A percentile compares a stretch with the other conserved stretches of the same genome.
phyloP scores from a whole-genome alignment of 805 yeast species.

The Wickerhamomyces strasburgensis region DNA sequence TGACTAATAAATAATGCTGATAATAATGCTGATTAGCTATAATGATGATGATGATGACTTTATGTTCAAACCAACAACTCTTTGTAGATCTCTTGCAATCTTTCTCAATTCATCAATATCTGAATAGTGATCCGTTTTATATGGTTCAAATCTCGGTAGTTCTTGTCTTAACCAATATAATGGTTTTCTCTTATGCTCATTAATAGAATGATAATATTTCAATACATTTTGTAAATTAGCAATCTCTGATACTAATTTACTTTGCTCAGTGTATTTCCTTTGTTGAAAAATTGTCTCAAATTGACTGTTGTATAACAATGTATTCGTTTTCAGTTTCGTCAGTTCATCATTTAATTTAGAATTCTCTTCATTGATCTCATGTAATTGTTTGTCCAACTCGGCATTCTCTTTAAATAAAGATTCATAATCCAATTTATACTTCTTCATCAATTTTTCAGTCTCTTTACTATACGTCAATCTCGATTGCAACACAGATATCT shows the following conservation, averaged over 20 bases:
- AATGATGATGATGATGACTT: not conserved
- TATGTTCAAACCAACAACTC: not conserved
- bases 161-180: slow-evolving; percentile 12
- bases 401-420: slow-evolving; percentile 9
- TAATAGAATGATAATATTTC: slow-evolving; percentile 3
- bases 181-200: not conserved
- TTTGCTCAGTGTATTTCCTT: slow-evolving; percentile 28
- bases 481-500: slow-evolving; percentile 39
- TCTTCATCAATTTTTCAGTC: slow-evolving; percentile 25
- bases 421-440: slow-evolving; percentile 22
- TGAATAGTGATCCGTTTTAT: not conserved
- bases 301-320: slow-evolving; percentile 23
- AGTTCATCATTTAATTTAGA: slow-evolving; percentile 23
- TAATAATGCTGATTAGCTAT: too few relatives aligned
- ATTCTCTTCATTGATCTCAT: slow-evolving; percentile 21
- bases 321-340: slow-evolving; percentile 24
- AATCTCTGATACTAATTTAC: slow-evolving; percentile 41
- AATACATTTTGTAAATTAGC: slow-evolving; percentile 32
- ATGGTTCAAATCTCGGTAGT: slow-evolving; percentile 8
- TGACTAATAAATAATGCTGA: too few relatives aligned
- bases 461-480: slow-evolving; percentile 33
- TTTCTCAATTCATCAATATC: slow-evolving; percentile 17
- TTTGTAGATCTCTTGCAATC: slow-evolving; percentile 17
- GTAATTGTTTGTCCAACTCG: slow-evolving; percentile 12
- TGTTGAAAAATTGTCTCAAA: slow-evolving; percentile 33